Evolutionary conservation across 345 rosid species (phyloP), one percentile per base, ranked within the genome.

Genomic region (Laguncularia racemosa): DNA sequence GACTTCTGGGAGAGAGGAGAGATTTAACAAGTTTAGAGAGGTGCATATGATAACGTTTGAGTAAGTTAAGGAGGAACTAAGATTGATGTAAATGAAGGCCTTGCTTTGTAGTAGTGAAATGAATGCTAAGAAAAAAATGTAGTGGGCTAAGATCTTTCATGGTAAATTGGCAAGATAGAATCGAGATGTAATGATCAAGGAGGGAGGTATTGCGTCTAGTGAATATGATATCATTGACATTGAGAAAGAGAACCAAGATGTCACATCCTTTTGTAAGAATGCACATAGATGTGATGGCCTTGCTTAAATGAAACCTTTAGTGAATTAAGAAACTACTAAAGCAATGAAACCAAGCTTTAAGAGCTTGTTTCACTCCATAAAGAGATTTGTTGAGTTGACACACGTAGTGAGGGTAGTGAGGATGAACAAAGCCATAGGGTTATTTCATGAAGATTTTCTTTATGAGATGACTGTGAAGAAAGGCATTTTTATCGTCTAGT

Each of bases 341-440:
- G 12, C 7, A 46, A 2, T 55, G 58, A 55, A 55, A 55, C 58
- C 46, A 55, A 2, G 58, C 46, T 0, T 2, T n/a, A 28, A 46
- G 58, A 14, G 58, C 58, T 14, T 55, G 46, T 15, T 55, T 55
- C 16, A 55, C 20, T 0, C 58, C 58, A 28, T 55, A 55, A 9
- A 55, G 9, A 1, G 20, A 14, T 12, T 47, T 17, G 4, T 46
- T 17, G 4, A 48, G 44, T 12, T 51, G 4, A n/a, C 18, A 58
- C 12, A 47, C 38, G 16, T 13, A 11, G 20, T 21, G 0, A 14
- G 61, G 23, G 5, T 6, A 26, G 2, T 44, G 4, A 18, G 1
- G 58, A 55, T 55, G 2, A 18, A 44, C 26, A 20, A 44, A 56
- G 14, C 48, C 11, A 11, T 18, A 11, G 3, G 9, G 19, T 26